phyloP scores from a whole-genome alignment of 1,284 basidiomycete genomes.

The Baeospora myosura region DNA sequence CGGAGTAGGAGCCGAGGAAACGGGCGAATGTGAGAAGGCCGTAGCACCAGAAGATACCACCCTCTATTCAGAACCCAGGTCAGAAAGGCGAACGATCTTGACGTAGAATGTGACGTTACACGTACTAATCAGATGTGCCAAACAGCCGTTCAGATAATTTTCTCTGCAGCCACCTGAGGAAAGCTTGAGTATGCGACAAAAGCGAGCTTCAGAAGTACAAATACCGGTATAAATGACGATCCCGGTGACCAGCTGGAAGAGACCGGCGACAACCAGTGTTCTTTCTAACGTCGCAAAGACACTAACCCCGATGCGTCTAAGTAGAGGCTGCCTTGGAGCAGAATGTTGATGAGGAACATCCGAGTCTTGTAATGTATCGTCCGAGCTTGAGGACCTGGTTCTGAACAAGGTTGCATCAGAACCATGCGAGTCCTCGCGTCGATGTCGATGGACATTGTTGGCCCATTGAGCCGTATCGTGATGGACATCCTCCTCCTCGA shows the following conservation, averaged over 20 bases:
- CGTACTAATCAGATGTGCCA: constrained; percentile 90
- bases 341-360: no score
- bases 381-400: constrained; percentile 47
- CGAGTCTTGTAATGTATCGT: constrained; percentile 57
- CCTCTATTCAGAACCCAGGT: constrained; percentile 43
- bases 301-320: constrained; percentile 34
- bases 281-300: constrained; percentile 55
- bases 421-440: constrained; percentile 30
- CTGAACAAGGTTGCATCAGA: constrained; percentile 52
- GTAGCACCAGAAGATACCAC: constrained; percentile 86
- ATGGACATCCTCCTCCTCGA: constrained; percentile 11
- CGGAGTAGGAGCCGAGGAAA: constrained; percentile 85
- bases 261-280: constrained; percentile 60
- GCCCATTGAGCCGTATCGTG: constrained; percentile 36
- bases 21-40: constrained; percentile 86
- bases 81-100: not conserved
- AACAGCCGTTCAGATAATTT: constrained; percentile 73
- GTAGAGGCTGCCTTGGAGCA: constrained; percentile 21
- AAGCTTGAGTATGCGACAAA: constrained; percentile 2
- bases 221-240: constrained; percentile 67
- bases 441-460: constrained; percentile 36
- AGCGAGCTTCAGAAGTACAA: constrained; percentile 9
- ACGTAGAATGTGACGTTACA: no score
- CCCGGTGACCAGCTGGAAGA: constrained; percentile 60
- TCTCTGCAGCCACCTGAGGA: constrained; percentile 63